Evolutionary conservation across 495 filamentous ascomycete species (phyloP), one percentile per base, ranked within the genome.

Genomic region (Jackrogersella multiformis): DNA sequence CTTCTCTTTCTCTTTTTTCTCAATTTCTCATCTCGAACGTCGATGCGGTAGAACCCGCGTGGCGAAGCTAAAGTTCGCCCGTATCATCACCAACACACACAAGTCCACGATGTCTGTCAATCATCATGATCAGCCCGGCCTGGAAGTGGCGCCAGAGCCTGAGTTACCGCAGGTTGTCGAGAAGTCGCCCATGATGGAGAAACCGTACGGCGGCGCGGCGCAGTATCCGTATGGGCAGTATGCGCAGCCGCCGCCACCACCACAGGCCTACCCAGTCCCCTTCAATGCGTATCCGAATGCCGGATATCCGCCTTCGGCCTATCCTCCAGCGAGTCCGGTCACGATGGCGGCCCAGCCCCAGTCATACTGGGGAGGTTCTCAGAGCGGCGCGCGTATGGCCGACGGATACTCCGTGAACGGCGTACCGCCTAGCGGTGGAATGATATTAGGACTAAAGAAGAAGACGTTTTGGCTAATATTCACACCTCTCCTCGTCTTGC

Each of bases 401-500:
- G 61, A 65, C 6, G 20, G 21, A 28, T 5, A 12, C 4, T 28
- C 51, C 16, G 58, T 58, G 7, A 58, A 15, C 26, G 54, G 21
- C 35, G 9, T 32, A n/a, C 56, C 51, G 8, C 56, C 67, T 5
- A 54, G 9, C 4, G 3, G 20, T 16, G 26, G 36, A 18, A 65
- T 4, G 44, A 62, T 68, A 39, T 44, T 61, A 8, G 73, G 59
- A 20, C 26, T 73, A 38, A 72, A 36, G 24, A 39, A 45, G 34
- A 68, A 56, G 15, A 64, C 20, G 0, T 75, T 75, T 53, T 75
- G 68, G 65, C 18, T 71, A 8, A 63, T 74, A 24, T 35, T 76
- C 20, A 65, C 52, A 0, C 52, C 71, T 0, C 66, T 78, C 9
- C 13, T 74, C 7, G 63, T 56, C 6, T 57, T 78, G 5, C 54